Evolutionary conservation across 2,329 filamentous ascomycete species (phyloP).

Genomic region (Trichoderma sp.): DNA sequence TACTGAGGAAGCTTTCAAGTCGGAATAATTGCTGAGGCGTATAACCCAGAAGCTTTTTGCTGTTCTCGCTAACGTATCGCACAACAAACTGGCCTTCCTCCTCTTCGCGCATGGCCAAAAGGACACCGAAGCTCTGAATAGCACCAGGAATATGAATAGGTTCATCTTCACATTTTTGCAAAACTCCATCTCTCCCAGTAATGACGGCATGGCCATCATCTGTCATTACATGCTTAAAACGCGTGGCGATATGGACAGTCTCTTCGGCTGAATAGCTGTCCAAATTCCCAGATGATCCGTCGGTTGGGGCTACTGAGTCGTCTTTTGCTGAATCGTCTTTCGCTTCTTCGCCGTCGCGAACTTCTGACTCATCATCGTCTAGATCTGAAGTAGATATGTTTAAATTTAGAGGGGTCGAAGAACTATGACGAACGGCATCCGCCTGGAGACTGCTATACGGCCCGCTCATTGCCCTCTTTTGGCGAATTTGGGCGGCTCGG

Average conservation of each 20-base stretch:
- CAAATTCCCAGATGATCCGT: background rate
- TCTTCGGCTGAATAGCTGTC: constrained; percentile 18
- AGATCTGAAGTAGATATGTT: constrained; percentile 33
- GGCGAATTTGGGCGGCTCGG: constrained; percentile 26
- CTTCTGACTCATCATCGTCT: constrained; percentile 32
- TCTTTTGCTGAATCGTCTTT: background rate
- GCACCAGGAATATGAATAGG: constrained; percentile 85
- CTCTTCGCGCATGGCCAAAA: constrained; percentile 72
- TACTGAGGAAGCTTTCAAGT: constrained; percentile 74
- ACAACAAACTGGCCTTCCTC: constrained; percentile 65
- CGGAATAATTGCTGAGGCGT: constrained; percentile 72
- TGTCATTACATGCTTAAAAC: constrained; percentile 75
- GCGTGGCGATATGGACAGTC: constrained; percentile 60
- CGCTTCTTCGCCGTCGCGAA: background rate
- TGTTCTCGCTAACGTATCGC: constrained; percentile 79
- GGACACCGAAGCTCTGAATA: constrained; percentile 73
- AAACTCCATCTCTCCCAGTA: constrained; percentile 68
- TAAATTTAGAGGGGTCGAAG: constrained; percentile 34
- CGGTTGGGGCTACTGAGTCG: background rate
- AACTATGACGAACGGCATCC: constrained; percentile 41
- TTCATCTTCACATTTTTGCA: constrained; percentile 86
- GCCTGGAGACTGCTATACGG: constrained; percentile 46
- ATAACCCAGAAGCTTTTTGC: constrained; percentile 70
- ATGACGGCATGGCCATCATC: constrained; percentile 79
- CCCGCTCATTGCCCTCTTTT: constrained; percentile 37